phyloP scores from a whole-genome alignment of 257 asterid genomes.

The Nicotiana tomentosiformis region DNA sequence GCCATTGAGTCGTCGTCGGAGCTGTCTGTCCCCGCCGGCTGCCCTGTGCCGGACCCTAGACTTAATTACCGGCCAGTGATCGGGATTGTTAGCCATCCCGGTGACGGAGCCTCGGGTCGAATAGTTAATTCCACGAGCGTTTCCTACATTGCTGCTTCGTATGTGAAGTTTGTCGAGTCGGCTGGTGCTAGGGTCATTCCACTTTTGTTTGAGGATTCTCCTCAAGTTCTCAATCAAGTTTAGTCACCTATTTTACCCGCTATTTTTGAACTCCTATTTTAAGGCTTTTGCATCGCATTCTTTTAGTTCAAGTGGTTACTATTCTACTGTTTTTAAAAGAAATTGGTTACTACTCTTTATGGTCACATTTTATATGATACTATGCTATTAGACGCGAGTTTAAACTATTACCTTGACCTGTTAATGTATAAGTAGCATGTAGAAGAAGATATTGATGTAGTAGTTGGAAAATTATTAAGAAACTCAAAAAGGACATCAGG shows the following conservation, averaged over 20 bases:
- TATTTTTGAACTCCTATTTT: not conserved
- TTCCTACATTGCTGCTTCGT: conserved; percentile 85
- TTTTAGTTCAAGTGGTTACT: no score
- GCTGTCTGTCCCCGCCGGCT: conserved; percentile 12
- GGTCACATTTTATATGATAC: no score
- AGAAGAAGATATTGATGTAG: no score
- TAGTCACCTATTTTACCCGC: not conserved
- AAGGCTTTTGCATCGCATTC: not conserved
- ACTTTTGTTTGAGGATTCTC: conserved; percentile 69
- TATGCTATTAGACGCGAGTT: no score
- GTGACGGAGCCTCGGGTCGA: conserved; percentile 87
- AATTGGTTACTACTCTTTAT: no score
- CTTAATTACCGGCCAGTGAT: conserved; percentile 79
- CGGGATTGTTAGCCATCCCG: conserved; percentile 83
- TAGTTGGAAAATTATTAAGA: no score
- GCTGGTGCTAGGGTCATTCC: conserved; percentile 97
- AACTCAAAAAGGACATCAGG: no score
- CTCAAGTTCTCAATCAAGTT: conserved; percentile 46
- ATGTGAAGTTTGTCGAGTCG: conserved; percentile 83
- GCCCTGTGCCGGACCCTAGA: conserved; percentile 45
- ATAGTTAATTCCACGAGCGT: conserved; percentile 51
- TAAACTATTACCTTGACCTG: no score
- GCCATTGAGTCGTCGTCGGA: not conserved
- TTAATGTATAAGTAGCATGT: no score
- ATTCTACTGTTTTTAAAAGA: no score